Percentiles rank a stretch among this genome's conserved stretches.
These are phyloP conservation scores for Ophiostoma australiae DNA, from an alignment of 2,329 filamentous ascomycete genomes.

Conservation along the genomic window DNA sequence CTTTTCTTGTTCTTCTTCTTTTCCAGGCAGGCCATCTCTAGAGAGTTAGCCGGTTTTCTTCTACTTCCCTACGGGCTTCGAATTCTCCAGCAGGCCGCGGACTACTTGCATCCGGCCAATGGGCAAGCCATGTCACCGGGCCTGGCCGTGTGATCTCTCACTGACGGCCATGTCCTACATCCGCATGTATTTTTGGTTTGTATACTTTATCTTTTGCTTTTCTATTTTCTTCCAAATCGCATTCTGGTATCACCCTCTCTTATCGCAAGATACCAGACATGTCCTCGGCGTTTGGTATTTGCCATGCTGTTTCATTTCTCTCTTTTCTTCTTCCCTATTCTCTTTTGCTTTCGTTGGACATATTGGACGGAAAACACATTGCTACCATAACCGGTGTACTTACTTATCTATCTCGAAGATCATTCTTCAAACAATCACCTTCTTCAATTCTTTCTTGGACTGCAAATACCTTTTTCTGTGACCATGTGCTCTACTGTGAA, in stretches of 20 bases:
- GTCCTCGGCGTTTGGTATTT: background rate
- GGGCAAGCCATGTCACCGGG: no score
- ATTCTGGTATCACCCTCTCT: background rate
- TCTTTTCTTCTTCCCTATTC: background rate
- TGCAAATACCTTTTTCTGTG: no score
- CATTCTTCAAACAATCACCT: no score
- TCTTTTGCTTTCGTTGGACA: background rate
- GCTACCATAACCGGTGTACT: background rate
- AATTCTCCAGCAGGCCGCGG: background rate
- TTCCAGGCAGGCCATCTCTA: slow-evolving; percentile 9
- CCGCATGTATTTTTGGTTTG: background rate
- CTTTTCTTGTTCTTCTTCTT: slow-evolving; percentile 10
- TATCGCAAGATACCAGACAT: background rate
- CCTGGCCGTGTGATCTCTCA: no score
- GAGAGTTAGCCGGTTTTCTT: background rate
- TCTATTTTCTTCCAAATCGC: background rate
- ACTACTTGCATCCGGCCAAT: no score
- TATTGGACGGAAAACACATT: slow-evolving; percentile 7
- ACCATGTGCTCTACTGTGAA: no score
- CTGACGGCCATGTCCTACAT: background rate
- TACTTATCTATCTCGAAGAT: background rate
- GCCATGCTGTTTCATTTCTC: background rate
- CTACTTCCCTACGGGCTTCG: background rate
- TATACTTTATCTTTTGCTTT: background rate
- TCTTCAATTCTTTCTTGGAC: no score